Evolutionary conservation across 2,329 filamentous ascomycete species (phyloP).

Genomic region (Penicillium frequentans): DNA sequence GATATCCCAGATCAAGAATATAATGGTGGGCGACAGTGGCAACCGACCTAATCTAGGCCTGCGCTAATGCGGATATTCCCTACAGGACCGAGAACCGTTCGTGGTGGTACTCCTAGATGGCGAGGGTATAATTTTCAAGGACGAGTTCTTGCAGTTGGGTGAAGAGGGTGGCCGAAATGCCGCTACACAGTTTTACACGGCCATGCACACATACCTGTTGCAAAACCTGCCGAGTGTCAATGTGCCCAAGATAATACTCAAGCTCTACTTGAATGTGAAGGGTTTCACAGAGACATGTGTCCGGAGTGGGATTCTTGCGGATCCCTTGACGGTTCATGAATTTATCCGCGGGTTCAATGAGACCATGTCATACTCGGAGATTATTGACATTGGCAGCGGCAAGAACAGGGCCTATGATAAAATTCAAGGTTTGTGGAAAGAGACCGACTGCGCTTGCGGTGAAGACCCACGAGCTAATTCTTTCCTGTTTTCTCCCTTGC

Average conservation of each 20-base stretch:
- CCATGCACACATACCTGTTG: constrained; percentile 46
- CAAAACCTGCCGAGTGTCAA: constrained; percentile 43
- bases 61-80: not conserved
- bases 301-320: constrained; percentile 46
- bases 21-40: constrained; percentile 42
- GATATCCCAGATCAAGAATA: constrained; percentile 43
- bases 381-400: constrained; percentile 49
- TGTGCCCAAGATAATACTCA: constrained; percentile 50
- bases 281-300: constrained; percentile 51
- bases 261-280: constrained; percentile 56
- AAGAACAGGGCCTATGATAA: constrained; percentile 50
- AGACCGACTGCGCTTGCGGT: not conserved
- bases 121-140: constrained; percentile 56
- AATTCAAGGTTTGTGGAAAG: constrained; percentile 41
- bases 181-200: constrained; percentile 49
- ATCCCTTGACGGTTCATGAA: constrained; percentile 46
- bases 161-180: constrained; percentile 55
- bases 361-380: constrained; percentile 51
- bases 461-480: constrained; percentile 23
- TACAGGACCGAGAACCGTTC: constrained; percentile 54
- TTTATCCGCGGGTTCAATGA: constrained; percentile 59
- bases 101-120: constrained; percentile 57
- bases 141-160: constrained; percentile 51
- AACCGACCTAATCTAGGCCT: not conserved
- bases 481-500: constrained; percentile 5